Conservation (phyloP, 257 asterid species). For the Solanum tacnaense region DNA sequence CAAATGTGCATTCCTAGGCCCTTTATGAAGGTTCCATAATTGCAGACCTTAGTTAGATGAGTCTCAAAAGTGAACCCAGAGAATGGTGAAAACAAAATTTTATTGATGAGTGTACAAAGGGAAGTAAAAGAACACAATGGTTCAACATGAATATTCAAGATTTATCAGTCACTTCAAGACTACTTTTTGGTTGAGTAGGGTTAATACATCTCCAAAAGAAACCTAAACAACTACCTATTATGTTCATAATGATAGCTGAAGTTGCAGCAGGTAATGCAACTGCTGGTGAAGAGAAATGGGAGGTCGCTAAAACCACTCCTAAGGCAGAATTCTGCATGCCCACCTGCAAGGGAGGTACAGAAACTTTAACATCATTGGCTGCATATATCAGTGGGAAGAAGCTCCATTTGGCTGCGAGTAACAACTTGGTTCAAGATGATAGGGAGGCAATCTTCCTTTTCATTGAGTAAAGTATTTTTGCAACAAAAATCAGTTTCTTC, state of each 20-base stretch:
- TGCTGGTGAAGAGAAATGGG: slow-evolving; percentile 72
- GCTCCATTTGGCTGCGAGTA: neutral
- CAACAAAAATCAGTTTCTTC: too few species aligned
- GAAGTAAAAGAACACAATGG: neutral
- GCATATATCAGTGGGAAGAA: neutral
- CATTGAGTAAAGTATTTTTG: neutral
- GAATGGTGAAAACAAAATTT: neutral
- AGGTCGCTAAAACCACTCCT: slow-evolving; percentile 81
- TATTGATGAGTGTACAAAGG: neutral
- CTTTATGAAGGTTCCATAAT: neutral
- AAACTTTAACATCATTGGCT: neutral
- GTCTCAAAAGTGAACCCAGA: neutral
- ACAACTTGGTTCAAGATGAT: neutral
- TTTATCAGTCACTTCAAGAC: neutral
- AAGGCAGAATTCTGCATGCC: slow-evolving; percentile 94
- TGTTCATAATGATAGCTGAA: slow-evolving; percentile 78
- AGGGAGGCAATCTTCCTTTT: neutral
- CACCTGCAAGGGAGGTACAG: slow-evolving; percentile 35
- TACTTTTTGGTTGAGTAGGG: slow-evolving; percentile 32
- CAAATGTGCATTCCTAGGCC: neutral
- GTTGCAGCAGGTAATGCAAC: slow-evolving; percentile 81
- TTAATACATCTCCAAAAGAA: slow-evolving; percentile 62
- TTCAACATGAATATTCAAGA: neutral
- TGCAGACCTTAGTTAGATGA: neutral
- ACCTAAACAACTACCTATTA: slow-evolving; percentile 85